Evolutionary conservation across 2,329 filamentous ascomycete genomes (phyloP).

Genomic region (Graphiopsis chlorocephala): DNA sequence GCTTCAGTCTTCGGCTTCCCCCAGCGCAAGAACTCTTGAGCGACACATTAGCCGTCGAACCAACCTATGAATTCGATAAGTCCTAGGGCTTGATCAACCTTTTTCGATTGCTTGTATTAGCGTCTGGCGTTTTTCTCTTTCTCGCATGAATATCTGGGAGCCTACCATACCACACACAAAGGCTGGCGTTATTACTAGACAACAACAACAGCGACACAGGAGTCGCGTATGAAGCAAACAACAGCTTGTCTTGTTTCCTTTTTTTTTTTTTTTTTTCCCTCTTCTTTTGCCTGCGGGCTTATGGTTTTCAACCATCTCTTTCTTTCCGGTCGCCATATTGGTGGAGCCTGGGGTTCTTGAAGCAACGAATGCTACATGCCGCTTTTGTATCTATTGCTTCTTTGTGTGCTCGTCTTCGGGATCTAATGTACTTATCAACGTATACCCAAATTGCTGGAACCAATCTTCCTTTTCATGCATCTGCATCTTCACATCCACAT

Average conservation of each 20-base stretch:
- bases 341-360: neutral
- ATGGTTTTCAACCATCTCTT: neutral
- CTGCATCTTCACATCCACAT: neutral
- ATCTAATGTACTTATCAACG: neutral
- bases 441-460: neutral
- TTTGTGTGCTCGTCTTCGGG: neutral
- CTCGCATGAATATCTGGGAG: neutral
- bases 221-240: neutral
- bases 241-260: neutral
- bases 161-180: neutral
- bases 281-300: neutral
- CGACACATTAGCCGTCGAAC: neutral
- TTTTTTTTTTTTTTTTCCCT: neutral
- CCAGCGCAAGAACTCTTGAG: slow-evolving; percentile 2
- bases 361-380: neutral
- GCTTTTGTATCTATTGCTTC: neutral
- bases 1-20: slow-evolving; percentile 26
- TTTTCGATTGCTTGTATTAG: slow-evolving; percentile 8
- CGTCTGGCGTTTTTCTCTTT: slow-evolving; percentile 6
- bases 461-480: neutral
- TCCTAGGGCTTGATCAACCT: neutral
- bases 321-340: neutral
- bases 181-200: neutral
- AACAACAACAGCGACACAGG: neutral
- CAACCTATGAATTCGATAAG: neutral